phyloP scores from a whole-genome alignment of 2,329 filamentous ascomycete genomes.

The Arthrobotrys sphaeroides region DNA sequence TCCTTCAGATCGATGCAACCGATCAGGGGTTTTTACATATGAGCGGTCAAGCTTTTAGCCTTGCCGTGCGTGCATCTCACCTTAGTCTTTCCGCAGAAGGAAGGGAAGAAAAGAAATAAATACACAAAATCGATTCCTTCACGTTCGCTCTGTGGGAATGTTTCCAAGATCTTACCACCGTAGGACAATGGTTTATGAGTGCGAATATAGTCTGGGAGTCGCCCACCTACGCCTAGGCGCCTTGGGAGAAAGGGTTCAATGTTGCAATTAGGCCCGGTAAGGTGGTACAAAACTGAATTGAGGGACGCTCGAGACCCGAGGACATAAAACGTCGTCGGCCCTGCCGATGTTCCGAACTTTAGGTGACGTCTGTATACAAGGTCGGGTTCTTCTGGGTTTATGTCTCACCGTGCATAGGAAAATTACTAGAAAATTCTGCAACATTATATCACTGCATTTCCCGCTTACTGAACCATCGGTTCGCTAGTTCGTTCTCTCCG shows the following conservation, averaged over 20 bases:
- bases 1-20: slow-evolving; percentile 28
- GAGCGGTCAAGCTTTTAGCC: slow-evolving; percentile 19
- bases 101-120: not conserved
- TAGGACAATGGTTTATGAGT: not conserved
- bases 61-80: not conserved
- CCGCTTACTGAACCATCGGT: not conserved
- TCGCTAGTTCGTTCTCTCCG: slow-evolving; percentile 12
- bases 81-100: not conserved
- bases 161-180: not conserved
- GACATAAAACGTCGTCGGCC: too few species aligned
- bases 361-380: too few species aligned
- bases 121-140: too few species aligned
- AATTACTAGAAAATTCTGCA: not conserved
- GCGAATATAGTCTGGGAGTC: too few species aligned
- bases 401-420: too few species aligned
- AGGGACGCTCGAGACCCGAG: too few species aligned
- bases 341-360: too few species aligned
- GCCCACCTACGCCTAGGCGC: too few species aligned
- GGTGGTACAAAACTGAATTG: not conserved
- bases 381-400: too few species aligned
- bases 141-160: not conserved
- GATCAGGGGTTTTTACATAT: slow-evolving; percentile 36
- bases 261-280: too few species aligned
- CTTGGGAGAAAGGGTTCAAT: too few species aligned
- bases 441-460: not conserved